Conservation (phyloP, 2,329 filamentous ascomycete genomes). For the Stagonosporopsis cucurbitacearum region DNA sequence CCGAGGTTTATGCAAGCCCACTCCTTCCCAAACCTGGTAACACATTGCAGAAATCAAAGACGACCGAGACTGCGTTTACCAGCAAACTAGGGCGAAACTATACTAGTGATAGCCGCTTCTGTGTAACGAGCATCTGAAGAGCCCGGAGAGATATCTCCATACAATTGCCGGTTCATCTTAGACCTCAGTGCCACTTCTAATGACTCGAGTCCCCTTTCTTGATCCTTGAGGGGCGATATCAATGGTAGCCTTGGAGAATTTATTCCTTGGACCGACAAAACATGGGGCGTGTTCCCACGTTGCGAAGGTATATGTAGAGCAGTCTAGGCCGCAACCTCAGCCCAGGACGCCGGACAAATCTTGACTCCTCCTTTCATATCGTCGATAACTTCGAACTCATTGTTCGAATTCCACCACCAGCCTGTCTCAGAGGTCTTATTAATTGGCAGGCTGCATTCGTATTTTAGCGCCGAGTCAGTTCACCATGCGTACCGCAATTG, state of each 20-base stretch:
- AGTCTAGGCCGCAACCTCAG: conserved; percentile 10
- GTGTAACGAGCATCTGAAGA: conserved; percentile 10
- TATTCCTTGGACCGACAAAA: conserved; percentile 4
- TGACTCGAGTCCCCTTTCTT: conserved; percentile 20
- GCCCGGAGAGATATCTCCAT: conserved; percentile 6
- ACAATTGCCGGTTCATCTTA: conserved; percentile 8
- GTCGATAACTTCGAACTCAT: conserved; percentile 8
- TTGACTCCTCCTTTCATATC: conserved; percentile 13
- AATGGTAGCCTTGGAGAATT: conserved; percentile 5
- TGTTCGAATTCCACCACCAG: neutral
- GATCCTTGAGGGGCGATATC: conserved; percentile 2
- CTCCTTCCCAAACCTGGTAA: conserved; percentile 10
- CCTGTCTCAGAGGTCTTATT: neutral
- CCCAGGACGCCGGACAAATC: conserved; percentile 20
- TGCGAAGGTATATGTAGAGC: conserved; percentile 25
- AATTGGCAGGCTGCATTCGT: neutral
- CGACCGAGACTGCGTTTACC: neutral
- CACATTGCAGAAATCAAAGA: conserved; percentile 3
- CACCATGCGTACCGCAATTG: conserved; percentile 30
- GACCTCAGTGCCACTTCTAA: conserved; percentile 1
- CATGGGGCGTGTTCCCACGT: conserved; percentile 9
- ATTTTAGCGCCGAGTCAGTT: neutral
- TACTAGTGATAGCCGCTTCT: neutral
- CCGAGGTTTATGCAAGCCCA: conserved; percentile 20
- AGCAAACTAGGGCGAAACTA: neutral